Evolutionary conservation across 345 rosid species (phyloP).

Genomic region (Cardiospermum halicacabum): DNA sequence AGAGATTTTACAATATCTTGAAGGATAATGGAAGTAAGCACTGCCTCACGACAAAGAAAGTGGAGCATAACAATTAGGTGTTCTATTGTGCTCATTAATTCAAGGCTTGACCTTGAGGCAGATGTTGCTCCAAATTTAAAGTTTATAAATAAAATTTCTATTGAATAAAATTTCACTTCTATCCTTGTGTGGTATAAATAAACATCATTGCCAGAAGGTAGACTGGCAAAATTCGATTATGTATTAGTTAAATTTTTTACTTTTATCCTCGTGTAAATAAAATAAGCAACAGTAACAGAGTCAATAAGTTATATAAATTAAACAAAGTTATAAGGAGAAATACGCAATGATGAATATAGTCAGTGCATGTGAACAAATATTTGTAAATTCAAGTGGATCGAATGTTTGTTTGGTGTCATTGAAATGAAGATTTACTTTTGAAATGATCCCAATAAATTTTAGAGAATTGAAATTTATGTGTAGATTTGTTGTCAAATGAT

Average conservation of each 20-base stretch:
- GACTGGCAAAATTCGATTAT: no score
- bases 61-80: background rate
- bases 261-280: background rate
- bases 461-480: background rate
- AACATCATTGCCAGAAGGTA: no score
- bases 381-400: background rate
- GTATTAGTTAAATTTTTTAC: no score
- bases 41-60: background rate
- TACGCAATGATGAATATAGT: no score
- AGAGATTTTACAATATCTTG: constrained; percentile 3
- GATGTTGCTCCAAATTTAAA: no score
- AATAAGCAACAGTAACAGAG: background rate
- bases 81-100: background rate
- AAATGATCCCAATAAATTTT: background rate
- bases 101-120: background rate
- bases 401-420: background rate
- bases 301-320: background rate
- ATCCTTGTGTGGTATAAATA: background rate
- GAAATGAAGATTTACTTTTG: background rate
- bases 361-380: no score
- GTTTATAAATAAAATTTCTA: background rate
- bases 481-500: background rate
- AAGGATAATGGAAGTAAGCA: background rate
- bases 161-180: background rate
- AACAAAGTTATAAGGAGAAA: no score